Evolutionary conservation across 2,329 filamentous ascomycete genomes (phyloP), one percentile per base, ranked within the genome.

Genomic region (Botrytis deweyae): DNA sequence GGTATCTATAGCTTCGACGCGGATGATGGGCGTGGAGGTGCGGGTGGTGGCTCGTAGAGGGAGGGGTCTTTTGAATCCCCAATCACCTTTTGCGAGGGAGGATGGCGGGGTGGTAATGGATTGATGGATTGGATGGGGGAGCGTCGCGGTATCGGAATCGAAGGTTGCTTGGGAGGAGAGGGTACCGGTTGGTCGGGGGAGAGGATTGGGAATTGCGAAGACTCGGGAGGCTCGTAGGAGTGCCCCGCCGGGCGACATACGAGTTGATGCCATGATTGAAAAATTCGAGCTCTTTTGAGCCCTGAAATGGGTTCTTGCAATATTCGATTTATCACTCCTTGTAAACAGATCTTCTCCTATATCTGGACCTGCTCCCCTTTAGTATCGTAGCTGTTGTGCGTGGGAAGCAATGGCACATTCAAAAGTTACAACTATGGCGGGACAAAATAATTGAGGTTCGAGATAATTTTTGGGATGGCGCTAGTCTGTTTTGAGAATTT

Each of bases 21-120:
- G 89, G 72, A 97, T 88, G 68, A 93, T 86, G 16, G 94, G 93
- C n/a, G 90, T 91, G 10, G 91, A 89, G 10, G 90, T 90, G 72
- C 89, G 89, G 33, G 90, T 88, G 8, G 93, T 95, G 4, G 92
- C 90, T 81, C 91, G 91, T 14, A 91, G 84, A 1, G 95, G 95
- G 9, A 98, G 86, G 1, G 94, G 87, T 72, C 95, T 87, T 85
- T 98, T 98, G 79, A 98, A 85, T 22, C 95, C 95, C 95, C 95
- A 98, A 80, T 98, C 95, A 52, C 95, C 95, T 80, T 89, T 89
- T 59, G 87, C 85, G 38, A 93, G 87, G 12, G 94, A 95, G 29
- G 90, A 87, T 63, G 87, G 84, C 9, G 94, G 91, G 0, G 94
- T 95, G 22, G 91, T 91, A 80, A 98, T 92, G 75, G 94, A 89